A percentile compares a stretch with the other conserved stretches of the same genome.
Conservation (phyloP, 352 stramenopile species). For the Phytopythium helicoides region DNA sequence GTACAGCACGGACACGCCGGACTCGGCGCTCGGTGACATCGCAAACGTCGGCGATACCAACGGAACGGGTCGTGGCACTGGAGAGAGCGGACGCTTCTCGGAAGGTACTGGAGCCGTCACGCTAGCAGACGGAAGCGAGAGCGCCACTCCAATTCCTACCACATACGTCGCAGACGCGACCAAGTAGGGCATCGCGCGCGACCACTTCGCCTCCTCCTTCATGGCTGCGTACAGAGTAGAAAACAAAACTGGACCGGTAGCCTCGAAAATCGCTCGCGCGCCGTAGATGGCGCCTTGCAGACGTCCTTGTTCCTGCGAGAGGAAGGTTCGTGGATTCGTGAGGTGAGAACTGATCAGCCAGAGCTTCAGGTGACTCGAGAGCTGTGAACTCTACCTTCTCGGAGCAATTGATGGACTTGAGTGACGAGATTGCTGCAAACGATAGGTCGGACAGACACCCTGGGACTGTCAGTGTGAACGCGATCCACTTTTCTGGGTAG, state of each 20-base stretch:
- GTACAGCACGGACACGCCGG: conserved; percentile 2
- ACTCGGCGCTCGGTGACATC: conserved; percentile 4
- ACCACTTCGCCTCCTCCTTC: conserved; percentile 35
- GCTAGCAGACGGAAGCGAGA: conserved; percentile 26
- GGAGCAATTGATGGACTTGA: conserved; percentile 63
- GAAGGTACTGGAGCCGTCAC: not conserved
- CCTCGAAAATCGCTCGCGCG: conserved; percentile 61
- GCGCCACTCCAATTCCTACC: conserved; percentile 42
- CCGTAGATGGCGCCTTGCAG: conserved; percentile 74
- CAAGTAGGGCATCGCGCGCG: conserved; percentile 55
- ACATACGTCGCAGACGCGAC: conserved; percentile 52
- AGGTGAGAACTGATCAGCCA: too few relatives aligned
- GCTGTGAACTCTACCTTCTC: conserved; percentile 46
- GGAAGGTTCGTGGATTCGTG: too few relatives aligned
- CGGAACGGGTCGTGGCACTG: not conserved
- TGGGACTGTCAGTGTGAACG: conserved; percentile 42
- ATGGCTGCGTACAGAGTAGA: conserved; percentile 56
- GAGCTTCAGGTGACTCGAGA: too few relatives aligned
- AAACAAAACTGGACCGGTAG: conserved; percentile 51
- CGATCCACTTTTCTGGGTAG: conserved; percentile 55
- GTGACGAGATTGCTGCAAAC: conserved; percentile 63
- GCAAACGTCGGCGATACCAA: conserved; percentile 2
- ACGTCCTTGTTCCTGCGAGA: conserved; percentile 74
- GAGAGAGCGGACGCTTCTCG: too few relatives aligned
- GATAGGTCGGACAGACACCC: conserved; percentile 60